Base-by-base conservation (phyloP, 2,329 filamentous ascomycete species). In the Diaporthe velutina region DNA sequence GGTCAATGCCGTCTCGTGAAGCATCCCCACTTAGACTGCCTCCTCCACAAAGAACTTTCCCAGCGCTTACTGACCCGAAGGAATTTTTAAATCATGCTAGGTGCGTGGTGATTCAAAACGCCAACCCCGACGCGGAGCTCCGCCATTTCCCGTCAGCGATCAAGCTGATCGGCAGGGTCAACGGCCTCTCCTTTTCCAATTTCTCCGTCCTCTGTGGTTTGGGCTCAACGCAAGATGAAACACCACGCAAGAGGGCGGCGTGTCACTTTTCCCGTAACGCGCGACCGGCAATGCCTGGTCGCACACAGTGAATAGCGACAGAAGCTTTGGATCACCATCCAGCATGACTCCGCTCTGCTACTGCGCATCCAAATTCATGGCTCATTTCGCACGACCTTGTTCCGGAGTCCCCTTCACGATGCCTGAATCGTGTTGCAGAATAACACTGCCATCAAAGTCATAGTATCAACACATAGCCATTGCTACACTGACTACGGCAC, bases 121-220 rank as follows among this genome's bases (percentile, higher is more conserved):
- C 64, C 64, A 52, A 54, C 45, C 64, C 64, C 54, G 57, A 38
- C 57, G 57, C 70, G 28, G 40, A 55, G 25, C 58, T 72, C 57
- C 70, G 70, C 70, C 45, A 45, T 35, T 72, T 35, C 57, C 57
- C 48, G 45, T 48, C 25, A 50, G 38, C 70, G 50, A 55, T 50
- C 45, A 50, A 19, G 48, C 57, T 64, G 70, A 72, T 72, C 70
- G 70, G 45, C 57, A 64, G 48, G 70, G 57, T 72, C 25, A 30
- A 42, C 17, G 19, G 57, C 70, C 4, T 28, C 70, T 61, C 70
- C 57, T 64, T 64, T 64, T 30, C 64, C 30, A 68, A 68, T 54
- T 68, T 68, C 64, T 68, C 48, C 64, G 48, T 68, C 19, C 35
- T 54, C 45, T 42, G 19, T 60, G 45, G 57, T 60, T 72, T 38